These are phyloP conservation scores for Aspergillus fumigatus DNA, from an alignment of 2,329 filamentous ascomycete genomes.

Conservation along the genomic window DNA sequence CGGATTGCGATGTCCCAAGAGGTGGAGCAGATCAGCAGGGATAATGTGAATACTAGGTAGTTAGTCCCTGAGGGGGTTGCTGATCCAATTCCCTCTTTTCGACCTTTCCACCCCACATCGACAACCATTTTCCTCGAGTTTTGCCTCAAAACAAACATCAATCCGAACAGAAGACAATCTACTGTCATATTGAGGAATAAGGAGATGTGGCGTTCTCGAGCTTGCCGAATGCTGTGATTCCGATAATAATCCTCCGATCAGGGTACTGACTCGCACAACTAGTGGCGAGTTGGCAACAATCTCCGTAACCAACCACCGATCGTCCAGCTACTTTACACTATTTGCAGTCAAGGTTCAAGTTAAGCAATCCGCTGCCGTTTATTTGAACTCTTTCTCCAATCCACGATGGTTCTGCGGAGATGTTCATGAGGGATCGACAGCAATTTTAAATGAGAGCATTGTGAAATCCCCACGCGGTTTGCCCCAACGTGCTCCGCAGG, in stretches of 20 bases:
- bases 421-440: background rate
- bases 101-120: background rate
- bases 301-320: constrained; percentile 5
- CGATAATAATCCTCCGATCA: background rate
- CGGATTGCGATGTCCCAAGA: background rate
- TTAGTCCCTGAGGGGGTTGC: background rate
- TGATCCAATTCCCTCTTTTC: background rate
- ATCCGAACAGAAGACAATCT: background rate
- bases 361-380: constrained; percentile 3
- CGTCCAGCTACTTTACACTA: constrained; percentile 4
- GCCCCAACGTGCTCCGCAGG: background rate
- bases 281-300: background rate
- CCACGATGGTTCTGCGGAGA: background rate
- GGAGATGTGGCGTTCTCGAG: background rate
- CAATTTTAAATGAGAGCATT: background rate
- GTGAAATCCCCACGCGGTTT: background rate
- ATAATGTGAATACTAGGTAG: background rate
- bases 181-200: background rate
- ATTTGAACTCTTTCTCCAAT: background rate
- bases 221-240: background rate
- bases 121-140: background rate
- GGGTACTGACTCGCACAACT: background rate
- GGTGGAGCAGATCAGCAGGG: constrained; percentile 14
- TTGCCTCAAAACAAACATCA: background rate
- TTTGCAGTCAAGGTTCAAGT: constrained; percentile 5